Evolutionary conservation across 2,329 filamentous ascomycete species (phyloP), one percentile per base, ranked within the genome.

Genomic region (Mollisia scopiformis): DNA sequence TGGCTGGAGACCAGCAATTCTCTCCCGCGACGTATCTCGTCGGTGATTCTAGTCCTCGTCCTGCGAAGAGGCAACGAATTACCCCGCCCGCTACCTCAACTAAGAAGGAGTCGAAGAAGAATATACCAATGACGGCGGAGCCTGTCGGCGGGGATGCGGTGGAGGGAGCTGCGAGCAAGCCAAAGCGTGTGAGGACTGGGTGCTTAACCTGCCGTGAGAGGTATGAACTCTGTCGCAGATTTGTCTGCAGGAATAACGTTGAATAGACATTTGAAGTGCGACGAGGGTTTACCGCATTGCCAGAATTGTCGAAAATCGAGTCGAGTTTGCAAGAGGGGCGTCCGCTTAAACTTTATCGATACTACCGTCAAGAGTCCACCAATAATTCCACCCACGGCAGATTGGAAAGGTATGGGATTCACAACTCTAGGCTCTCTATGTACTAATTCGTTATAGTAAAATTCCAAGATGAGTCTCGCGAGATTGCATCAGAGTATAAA

Each of bases 321-420:
- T 71, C 83, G 94, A 54, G 81, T 88, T 59, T 98, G 94, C 79
- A 93, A 93, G 74, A 86, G 93, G 68, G 94, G 93, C 19, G 82
- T 97, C 54, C 86, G 92, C 37, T 80, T 98, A 41, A 97, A 97
- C 77, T 98, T 97, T 71, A 93, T 97, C 68, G 93, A 97, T 72
- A 90, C 89, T 3, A 88, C 89, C 63, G 88, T 89, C 59, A 87
- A 90, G 70, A 71, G 67, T 23, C 91, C 89, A 55, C 88, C 87
- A 11, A 83, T 84, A 52, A 78, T 90, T 25, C 80, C 83, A 5
- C 83, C 82, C 1, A 84, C 85, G 1, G 78, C 82, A 1, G 88
- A 91, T 55, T 92, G 89, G 84, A 82, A 82, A 72, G 83, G 84
- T 86, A 73, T 35, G 31, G 13, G 21, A 37, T n/a, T 16, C 43